phyloP scores from a whole-genome alignment of 164 flowering plant genomes.

The Euptelea pleiosperma region DNA sequence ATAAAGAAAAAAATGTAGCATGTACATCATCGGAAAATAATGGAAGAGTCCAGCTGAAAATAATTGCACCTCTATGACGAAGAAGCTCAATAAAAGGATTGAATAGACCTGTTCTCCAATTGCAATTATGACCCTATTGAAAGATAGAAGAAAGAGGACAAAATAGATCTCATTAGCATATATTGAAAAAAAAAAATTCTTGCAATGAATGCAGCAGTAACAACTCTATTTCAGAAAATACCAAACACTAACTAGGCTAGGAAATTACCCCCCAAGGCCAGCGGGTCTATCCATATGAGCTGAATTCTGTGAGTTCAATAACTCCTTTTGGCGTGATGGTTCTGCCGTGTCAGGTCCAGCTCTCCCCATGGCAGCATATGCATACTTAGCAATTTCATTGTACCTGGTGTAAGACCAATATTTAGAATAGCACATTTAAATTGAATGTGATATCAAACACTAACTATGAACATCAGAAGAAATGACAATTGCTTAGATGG shows the following conservation, averaged over 20 bases:
- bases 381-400: slow-evolving; percentile 84
- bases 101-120: slow-evolving; percentile 80
- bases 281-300: slow-evolving; percentile 39
- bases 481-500: too few species aligned
- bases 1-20: background rate
- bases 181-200: background rate
- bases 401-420: slow-evolving; percentile 50
- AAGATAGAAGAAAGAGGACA: slow-evolving; percentile 4
- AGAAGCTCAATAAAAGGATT: slow-evolving; percentile 61
- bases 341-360: slow-evolving; percentile 17
- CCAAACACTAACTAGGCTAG: background rate
- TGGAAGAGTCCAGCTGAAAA: background rate
- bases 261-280: slow-evolving; percentile 70
- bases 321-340: slow-evolving; percentile 35
- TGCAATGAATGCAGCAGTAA: background rate
- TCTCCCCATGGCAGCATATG: slow-evolving; percentile 61
- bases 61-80: slow-evolving; percentile 69
- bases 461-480: too few species aligned
- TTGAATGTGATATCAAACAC: background rate
- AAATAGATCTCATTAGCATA: background rate
- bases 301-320: slow-evolving; percentile 22
- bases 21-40: background rate
- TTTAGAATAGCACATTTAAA: background rate
- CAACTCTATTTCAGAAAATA: slow-evolving; percentile 1
- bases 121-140: slow-evolving; percentile 64